Conservation (phyloP, 2,329 filamentous ascomycete species). For the Colletotrichum phormii region DNA sequence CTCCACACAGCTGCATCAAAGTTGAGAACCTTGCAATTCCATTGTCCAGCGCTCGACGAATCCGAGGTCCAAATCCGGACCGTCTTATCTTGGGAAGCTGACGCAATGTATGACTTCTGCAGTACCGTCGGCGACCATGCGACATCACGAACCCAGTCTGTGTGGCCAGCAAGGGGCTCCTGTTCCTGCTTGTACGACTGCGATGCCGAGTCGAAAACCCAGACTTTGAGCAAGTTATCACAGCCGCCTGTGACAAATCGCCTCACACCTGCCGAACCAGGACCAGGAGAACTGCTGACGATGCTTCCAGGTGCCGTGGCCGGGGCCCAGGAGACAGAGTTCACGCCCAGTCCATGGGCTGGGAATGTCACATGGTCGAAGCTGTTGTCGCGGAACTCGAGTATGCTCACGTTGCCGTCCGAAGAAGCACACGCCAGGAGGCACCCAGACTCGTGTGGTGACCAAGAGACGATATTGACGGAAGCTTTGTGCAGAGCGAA, state of each 20-base stretch:
- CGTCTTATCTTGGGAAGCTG: slow-evolving; percentile 95
- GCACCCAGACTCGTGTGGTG: slow-evolving; percentile 95
- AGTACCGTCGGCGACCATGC: slow-evolving; percentile 96
- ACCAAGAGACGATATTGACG: slow-evolving; percentile 97
- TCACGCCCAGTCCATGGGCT: slow-evolving; percentile 93
- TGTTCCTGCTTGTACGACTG: slow-evolving; percentile 72
- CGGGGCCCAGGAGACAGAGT: slow-evolving; percentile 95
- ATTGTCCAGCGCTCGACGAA: slow-evolving; percentile 73
- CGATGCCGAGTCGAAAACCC: slow-evolving; percentile 79
- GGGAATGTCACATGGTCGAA: slow-evolving; percentile 92
- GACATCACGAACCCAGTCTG: slow-evolving; percentile 97
- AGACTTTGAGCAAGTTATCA: slow-evolving; percentile 94
- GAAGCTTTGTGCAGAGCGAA: slow-evolving; percentile 94
- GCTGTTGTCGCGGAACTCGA: slow-evolving; percentile 96
- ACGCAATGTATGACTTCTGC: slow-evolving; percentile 96
- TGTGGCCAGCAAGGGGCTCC: slow-evolving; percentile 80
- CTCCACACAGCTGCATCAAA: slow-evolving; percentile 95
- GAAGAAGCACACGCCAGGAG: slow-evolving; percentile 94
- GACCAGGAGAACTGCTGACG: slow-evolving; percentile 75
- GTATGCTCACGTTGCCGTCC: slow-evolving; percentile 91
- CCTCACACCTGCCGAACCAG: slow-evolving; percentile 72
- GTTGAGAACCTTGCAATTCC: slow-evolving; percentile 86
- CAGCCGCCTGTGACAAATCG: slow-evolving; percentile 95
- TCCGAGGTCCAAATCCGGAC: slow-evolving; percentile 96
- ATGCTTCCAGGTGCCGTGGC: slow-evolving; percentile 86